Evolutionary conservation across 345 rosid genomes (phyloP), one percentile per base, ranked within the genome.

Genomic region (Hevea brasiliensis): DNA sequence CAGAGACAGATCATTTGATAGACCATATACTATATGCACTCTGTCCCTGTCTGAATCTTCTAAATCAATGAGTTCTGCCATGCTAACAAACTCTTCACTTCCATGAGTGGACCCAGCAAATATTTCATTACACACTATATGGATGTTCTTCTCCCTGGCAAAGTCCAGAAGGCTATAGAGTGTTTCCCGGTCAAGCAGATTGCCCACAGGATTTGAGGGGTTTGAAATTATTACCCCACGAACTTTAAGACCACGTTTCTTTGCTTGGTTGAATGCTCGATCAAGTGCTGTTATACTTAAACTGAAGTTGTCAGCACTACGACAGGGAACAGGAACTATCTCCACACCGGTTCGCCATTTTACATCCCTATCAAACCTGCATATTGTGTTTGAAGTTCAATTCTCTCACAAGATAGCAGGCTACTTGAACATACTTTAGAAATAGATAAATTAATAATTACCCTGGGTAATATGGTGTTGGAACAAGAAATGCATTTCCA

Each of bases 401-500:
- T 48, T 75, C 21, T 55, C 50, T 40, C 15, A 45, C 17, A 8
- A 2, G 40, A 65, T 44, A 55, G n/a, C 48, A 3, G 42, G 55
- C 67, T 62, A 53, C 58, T 37, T 4, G 18, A 65, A 50, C 29
- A 70, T 62, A 51, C 68, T 21, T 70, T 35, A 18, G 47, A 66
- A 42, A 67, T 20, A 27, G 47, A 47, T 3, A 29, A 29, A 50
- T 61, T 42, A 61, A 69, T 44, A 48, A 17, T 71, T 90, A 94
- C 98, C 92, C 84, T 0, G 98, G 96, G 47, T 79, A 70, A 72
- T 86, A 89, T 1, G 98, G 98, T 4, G 98, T 90, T 18, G 98
- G 98, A 68, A 94, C 89, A 20, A 94, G 97, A 76, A 92, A 92
- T 56, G 98, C 98, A 77, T 92, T 94, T 76, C 98, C 98, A 23